Evolutionary conservation across 1,284 basidiomycete genomes (phyloP).

Genomic region (Ganoderma lingzhi): DNA sequence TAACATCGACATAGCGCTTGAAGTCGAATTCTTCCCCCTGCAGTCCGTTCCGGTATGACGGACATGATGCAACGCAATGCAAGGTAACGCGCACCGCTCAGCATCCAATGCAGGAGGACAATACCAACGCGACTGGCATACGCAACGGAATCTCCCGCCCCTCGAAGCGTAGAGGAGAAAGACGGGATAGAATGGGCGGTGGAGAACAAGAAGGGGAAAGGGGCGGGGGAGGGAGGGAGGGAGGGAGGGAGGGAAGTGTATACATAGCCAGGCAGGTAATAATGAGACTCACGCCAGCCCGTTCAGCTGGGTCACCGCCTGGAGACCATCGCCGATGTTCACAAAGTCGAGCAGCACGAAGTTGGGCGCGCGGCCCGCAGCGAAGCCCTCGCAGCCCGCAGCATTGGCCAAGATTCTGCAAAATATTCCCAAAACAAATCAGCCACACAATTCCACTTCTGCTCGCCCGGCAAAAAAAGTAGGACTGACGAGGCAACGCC

Average conservation of each 20-base stretch:
- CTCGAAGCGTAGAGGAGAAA: not conserved
- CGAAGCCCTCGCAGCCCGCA: slow-evolving; percentile 51
- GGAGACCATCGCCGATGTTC: slow-evolving; percentile 51
- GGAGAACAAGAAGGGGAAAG: not conserved
- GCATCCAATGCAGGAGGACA: not conserved
- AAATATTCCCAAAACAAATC: not conserved
- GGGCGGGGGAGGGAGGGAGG: too few relatives aligned
- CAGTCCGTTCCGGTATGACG: not conserved
- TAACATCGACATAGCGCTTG: slow-evolving; percentile 4
- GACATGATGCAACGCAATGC: not conserved
- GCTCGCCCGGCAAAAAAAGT: not conserved
- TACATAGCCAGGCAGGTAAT: not conserved
- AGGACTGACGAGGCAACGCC: slow-evolving; percentile 48
- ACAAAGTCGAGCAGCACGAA: slow-evolving; percentile 62
- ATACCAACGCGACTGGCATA: not conserved
- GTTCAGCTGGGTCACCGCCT: slow-evolving; percentile 54
- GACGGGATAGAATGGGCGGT: not conserved
- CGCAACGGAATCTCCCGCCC: not conserved
- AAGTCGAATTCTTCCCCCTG: slow-evolving; percentile 3
- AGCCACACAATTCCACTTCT: not conserved
- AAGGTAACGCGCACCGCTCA: not conserved
- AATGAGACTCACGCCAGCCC: slow-evolving; percentile 43
- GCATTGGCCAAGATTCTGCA: slow-evolving; percentile 55
- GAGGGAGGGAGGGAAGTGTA: too few relatives aligned
- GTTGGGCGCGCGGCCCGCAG: slow-evolving; percentile 52